Evolutionary conservation across 75 land plant genomes (phyloP).

Genomic region (Sequoia sempervirens): DNA sequence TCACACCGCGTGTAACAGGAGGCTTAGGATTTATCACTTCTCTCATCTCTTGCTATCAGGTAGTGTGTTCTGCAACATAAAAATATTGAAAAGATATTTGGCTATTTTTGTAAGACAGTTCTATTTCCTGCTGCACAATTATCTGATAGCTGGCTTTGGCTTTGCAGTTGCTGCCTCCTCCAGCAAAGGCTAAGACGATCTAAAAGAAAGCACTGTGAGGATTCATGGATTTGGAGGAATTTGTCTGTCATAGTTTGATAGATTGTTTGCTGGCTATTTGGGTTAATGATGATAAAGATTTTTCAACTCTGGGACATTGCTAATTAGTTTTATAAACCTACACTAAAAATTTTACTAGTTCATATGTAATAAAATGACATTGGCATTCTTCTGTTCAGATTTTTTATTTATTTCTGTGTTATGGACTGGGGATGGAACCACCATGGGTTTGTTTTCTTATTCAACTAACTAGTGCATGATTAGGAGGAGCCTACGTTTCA

Average conservation of each 20-base stretch:
- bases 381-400: neutral
- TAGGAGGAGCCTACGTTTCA: neutral
- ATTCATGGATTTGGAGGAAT: neutral
- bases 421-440: neutral
- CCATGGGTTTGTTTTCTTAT: neutral
- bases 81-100: neutral
- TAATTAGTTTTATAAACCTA: neutral
- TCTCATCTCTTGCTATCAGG: conserved; percentile 73
- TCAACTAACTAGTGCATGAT: neutral
- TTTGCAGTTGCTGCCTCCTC: conserved; percentile 29
- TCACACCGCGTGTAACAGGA: conserved; percentile 69
- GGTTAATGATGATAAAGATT: neutral
- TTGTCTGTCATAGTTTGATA: neutral
- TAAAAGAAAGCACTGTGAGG: conserved; percentile 2
- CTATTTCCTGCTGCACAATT: neutral
- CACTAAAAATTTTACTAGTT: neutral
- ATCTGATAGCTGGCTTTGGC: neutral
- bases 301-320: neutral
- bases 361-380: neutral
- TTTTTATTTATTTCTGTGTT: neutral
- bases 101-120: neutral
- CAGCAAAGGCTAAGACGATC: conserved; percentile 17
- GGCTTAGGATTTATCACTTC: conserved; percentile 55
- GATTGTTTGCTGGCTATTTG: neutral
- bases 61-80: conserved; percentile 4